Conservation (phyloP, 345 rosid genomes). For the Populus nigra region DNA sequence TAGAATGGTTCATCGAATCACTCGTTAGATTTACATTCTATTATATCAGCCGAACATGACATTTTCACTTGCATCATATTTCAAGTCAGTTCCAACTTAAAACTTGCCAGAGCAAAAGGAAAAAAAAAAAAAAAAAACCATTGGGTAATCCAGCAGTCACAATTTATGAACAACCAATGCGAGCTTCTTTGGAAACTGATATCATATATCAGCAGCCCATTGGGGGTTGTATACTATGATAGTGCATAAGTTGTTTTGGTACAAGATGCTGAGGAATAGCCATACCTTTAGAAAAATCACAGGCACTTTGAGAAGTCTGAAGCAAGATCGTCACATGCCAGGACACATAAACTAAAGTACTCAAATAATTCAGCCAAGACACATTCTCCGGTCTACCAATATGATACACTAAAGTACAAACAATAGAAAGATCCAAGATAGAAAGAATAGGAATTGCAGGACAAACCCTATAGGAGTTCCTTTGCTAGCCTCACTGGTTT, state of each 20-base stretch:
- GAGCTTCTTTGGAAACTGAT: conserved; percentile 11
- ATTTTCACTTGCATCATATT: background rate
- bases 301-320: conserved; percentile 9
- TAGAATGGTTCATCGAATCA: background rate
- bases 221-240: background rate
- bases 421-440: conserved; percentile 8
- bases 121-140: background rate
- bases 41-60: background rate
- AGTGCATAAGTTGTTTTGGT: conserved; percentile 6
- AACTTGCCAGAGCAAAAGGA: background rate
- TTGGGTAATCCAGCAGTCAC: background rate
- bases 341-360: background rate
- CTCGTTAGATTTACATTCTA: background rate
- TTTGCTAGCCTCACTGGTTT: conserved; percentile 66
- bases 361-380: conserved; percentile 10
- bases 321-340: conserved; percentile 1
- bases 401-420: conserved; percentile 1
- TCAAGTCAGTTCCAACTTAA: background rate
- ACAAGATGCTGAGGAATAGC: conserved; percentile 11
- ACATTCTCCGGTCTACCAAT: conserved; percentile 7
- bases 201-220: conserved; percentile 12
- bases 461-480: conserved; percentile 38
- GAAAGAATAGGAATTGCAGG: conserved; percentile 10
- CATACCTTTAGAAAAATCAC: background rate
- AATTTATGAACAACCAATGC: background rate